These are phyloP conservation scores for Rhizopus arrhizus DNA, from an alignment of 371 early-diverging fungal genomes.

Conservation along the genomic window DNA sequence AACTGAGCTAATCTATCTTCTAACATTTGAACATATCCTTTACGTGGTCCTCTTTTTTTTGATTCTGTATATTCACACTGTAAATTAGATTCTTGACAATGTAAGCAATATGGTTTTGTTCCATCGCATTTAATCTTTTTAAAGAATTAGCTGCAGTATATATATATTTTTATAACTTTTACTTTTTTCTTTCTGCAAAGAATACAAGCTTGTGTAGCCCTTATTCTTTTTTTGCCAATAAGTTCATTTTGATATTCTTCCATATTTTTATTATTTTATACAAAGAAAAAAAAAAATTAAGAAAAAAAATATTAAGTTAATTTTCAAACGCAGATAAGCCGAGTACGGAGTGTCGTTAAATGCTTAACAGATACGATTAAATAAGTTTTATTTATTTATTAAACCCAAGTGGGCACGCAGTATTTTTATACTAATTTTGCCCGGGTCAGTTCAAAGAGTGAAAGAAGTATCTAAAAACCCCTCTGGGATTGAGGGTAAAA, in stretches of 20 bases:
- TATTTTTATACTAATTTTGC: too few relatives aligned
- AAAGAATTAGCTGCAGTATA: not conserved
- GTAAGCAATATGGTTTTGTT: slow-evolving; percentile 76
- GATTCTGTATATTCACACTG: slow-evolving; percentile 77
- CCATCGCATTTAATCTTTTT: slow-evolving; percentile 78
- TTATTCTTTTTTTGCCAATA: slow-evolving; percentile 54
- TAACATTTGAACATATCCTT: slow-evolving; percentile 75
- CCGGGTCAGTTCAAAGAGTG: too few relatives aligned
- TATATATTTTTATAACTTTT: slow-evolving; percentile 15
- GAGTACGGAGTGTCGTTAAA: too few relatives aligned
- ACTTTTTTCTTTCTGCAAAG: slow-evolving; percentile 81
- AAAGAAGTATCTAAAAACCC: too few relatives aligned
- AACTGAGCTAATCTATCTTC: slow-evolving; percentile 70
- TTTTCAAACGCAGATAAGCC: too few relatives aligned
- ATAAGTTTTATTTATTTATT: too few relatives aligned
- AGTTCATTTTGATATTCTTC: slow-evolving; percentile 15
- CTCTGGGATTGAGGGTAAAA: too few relatives aligned
- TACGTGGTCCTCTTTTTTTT: slow-evolving; percentile 80
- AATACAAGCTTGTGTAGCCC: slow-evolving; percentile 83
- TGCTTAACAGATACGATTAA: too few relatives aligned
- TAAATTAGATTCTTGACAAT: slow-evolving; percentile 68
- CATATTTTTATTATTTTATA: not conserved
- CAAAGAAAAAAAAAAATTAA: not conserved
- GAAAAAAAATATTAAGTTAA: not conserved
- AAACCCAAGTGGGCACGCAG: too few relatives aligned